Evolutionary conservation across 2,329 filamentous ascomycete species (phyloP), one percentile per base, ranked within the genome.

Genomic region (Emericellopsis atlantica): DNA sequence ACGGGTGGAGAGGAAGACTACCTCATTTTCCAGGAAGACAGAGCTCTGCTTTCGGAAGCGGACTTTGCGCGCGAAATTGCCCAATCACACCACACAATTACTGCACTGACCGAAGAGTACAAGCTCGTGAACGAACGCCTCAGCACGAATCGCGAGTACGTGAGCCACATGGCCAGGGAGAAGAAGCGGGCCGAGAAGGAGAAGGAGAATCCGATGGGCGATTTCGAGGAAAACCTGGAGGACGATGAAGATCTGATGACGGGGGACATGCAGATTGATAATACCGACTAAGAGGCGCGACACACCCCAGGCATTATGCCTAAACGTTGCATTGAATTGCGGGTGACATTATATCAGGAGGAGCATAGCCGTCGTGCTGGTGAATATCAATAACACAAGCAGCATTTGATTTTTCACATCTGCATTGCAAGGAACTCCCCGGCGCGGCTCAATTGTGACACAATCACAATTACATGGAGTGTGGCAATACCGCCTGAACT

Each of bases 191-290:
- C 47, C 8, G 65, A 74, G 33, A 69, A 70, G 49, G 65, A 69
- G 0, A 53, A 53, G 3, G 53, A 55, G 15, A 54, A 57, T 39
- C 51, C 54, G 3, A 51, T 55, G 3, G 43, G 61, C 22, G 60
- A 58, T 33, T 74, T 72, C 44, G 65, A 72, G 22, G 54, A 59
- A 11, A 59, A 66, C 39, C 59, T 75, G 32, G 72, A 76, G 41
- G 26, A 29, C 12, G 74, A 79, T n/a, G 74, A 79, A 52, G 74
- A 79, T 46, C 53, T 79, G 21, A 79, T 79, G 74, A 67, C 65
- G 11, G 72, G 65, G 15, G 54, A 64, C 15, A 21, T 35, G 26
- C 26, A 29, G 12, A 33, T 56, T 40, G 32, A 26, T 15, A 24
- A 40, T 16, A 39, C 26, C 31, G 39, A 22, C 23, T 32, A n/a